These are phyloP conservation scores for Funneliformis mosseae DNA, from an alignment of 192 early-diverging fungal species.

Conservation along the genomic window DNA sequence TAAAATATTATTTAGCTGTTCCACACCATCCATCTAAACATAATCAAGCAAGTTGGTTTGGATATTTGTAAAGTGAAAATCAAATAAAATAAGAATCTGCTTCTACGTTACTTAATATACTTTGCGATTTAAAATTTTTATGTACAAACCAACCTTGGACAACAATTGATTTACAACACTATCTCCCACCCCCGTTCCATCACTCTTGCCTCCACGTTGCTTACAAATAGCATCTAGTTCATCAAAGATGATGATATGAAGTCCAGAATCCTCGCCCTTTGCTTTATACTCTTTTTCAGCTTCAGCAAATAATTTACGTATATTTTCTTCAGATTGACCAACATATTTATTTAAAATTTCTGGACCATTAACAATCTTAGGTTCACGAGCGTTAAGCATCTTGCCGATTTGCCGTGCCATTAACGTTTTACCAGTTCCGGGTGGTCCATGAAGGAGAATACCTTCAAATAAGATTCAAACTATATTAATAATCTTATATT, in stretches of 20 bases:
- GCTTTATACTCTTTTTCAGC: conserved; percentile 95
- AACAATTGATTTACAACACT: conserved; percentile 97
- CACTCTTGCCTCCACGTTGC: conserved; percentile 90
- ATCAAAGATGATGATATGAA: conserved; percentile 99
- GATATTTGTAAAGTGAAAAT: too few species aligned
- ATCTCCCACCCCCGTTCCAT: conserved; percentile 94
- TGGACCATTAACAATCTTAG: conserved; percentile 94
- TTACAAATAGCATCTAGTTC: conserved; percentile 99
- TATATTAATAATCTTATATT: background rate
- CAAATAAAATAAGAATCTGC: too few species aligned
- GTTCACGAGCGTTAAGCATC: conserved; percentile 95
- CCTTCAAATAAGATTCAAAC: conserved; percentile 34
- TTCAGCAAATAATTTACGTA: conserved; percentile 93
- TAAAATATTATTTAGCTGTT: conserved; percentile 97
- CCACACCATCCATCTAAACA: conserved; percentile 94
- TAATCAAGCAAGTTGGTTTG: too few species aligned
- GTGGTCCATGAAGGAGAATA: conserved; percentile 87
- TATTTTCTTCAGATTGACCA: conserved; percentile 94
- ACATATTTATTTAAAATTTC: conserved; percentile 97
- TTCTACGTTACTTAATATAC: too few species aligned
- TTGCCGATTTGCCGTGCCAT: conserved; percentile 99
- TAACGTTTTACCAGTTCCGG: conserved; percentile 96
- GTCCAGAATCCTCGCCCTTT: conserved; percentile 83
- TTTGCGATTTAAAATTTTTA: background rate
- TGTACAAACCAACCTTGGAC: conserved; percentile 63